A percentile compares a stretch with the other conserved stretches of the same genome.
Conservation (phyloP, 169 alveolate species). For the Plasmodium yoelii region DNA sequence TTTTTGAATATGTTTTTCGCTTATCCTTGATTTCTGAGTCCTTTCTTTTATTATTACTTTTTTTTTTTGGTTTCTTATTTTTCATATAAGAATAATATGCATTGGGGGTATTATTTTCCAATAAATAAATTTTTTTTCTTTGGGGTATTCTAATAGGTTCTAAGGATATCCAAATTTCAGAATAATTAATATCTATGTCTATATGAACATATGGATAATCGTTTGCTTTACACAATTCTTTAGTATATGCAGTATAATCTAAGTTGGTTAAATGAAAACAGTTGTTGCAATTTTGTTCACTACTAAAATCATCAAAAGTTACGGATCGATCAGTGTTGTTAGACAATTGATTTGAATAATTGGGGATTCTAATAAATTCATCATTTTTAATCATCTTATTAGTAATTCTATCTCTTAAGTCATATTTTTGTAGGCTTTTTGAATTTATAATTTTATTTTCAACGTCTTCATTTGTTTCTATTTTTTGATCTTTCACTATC, state of each 20-base stretch:
- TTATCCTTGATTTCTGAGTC: too few relatives aligned
- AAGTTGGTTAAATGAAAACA: conserved; percentile 42
- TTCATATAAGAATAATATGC: conserved; percentile 1
- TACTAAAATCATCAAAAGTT: conserved; percentile 5
- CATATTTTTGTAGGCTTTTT: neutral
- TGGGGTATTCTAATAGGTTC: conserved; percentile 75
- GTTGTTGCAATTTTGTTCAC: conserved; percentile 5
- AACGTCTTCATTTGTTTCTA: neutral
- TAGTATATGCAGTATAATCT: conserved; percentile 65
- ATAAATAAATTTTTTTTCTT: conserved; percentile 8
- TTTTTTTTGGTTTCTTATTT: conserved; percentile 8
- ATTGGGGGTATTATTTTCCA: conserved; percentile 5
- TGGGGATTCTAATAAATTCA: neutral
- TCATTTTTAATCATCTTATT: neutral
- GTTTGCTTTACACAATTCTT: conserved; percentile 47
- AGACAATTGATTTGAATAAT: neutral
- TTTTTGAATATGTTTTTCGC: neutral
- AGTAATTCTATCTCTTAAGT: neutral
- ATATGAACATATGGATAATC: conserved; percentile 60
- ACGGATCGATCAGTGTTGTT: neutral
- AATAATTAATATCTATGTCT: conserved; percentile 72
- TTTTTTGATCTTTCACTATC: neutral
- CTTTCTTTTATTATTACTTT: neutral
- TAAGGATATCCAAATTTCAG: conserved; percentile 63
- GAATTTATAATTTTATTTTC: neutral